Percentiles rank a stretch among this genome's conserved stretches.
Conservation (phyloP, 495 filamentous ascomycete species). For the Penicillium silybi region DNA sequence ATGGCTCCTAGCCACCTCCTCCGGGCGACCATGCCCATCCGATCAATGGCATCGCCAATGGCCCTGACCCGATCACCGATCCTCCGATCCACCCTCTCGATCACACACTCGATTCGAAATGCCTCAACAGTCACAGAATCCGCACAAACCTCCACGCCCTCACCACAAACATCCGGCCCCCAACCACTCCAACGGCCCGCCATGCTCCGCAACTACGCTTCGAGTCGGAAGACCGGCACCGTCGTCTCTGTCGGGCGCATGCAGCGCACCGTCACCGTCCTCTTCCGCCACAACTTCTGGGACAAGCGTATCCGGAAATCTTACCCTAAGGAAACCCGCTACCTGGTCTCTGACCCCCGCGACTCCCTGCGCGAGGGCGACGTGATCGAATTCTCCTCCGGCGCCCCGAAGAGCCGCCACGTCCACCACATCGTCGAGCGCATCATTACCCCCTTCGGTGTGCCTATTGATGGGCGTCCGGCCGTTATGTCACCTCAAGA, state of each 20-base stretch:
- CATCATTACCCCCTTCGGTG: slow-evolving; percentile 71
- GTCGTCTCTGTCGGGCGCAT: slow-evolving; percentile 44
- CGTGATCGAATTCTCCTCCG: slow-evolving; percentile 71
- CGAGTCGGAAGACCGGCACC: slow-evolving; percentile 38
- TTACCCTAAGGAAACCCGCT: slow-evolving; percentile 37
- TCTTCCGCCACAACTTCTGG: slow-evolving; percentile 33
- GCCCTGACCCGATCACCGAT: slow-evolving; percentile 22
- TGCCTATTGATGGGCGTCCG: slow-evolving; percentile 57
- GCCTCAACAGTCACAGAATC: slow-evolving; percentile 18
- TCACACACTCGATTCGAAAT: slow-evolving; percentile 13
- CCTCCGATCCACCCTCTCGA: slow-evolving; percentile 14
- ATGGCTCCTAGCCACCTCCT: slow-evolving; percentile 37
- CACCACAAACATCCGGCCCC: slow-evolving; percentile 4
- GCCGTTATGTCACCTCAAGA: slow-evolving; percentile 62
- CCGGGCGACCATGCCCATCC: slow-evolving; percentile 36
- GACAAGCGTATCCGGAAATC: slow-evolving; percentile 39
- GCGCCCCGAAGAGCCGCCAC: slow-evolving; percentile 56
- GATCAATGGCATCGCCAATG: slow-evolving; percentile 28
- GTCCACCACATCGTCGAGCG: slow-evolving; percentile 74
- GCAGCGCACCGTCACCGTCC: slow-evolving; percentile 42
- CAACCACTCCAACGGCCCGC: slow-evolving; percentile 21
- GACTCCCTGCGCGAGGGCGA: slow-evolving; percentile 73
- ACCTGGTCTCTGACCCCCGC: slow-evolving; percentile 70
- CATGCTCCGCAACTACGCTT: slow-evolving; percentile 38
- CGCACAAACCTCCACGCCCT: slow-evolving; percentile 8